Evolutionary conservation across 352 stramenopile genomes (phyloP), one percentile per base, ranked within the genome.

Genomic region (Globisporangium emineosum): DNA sequence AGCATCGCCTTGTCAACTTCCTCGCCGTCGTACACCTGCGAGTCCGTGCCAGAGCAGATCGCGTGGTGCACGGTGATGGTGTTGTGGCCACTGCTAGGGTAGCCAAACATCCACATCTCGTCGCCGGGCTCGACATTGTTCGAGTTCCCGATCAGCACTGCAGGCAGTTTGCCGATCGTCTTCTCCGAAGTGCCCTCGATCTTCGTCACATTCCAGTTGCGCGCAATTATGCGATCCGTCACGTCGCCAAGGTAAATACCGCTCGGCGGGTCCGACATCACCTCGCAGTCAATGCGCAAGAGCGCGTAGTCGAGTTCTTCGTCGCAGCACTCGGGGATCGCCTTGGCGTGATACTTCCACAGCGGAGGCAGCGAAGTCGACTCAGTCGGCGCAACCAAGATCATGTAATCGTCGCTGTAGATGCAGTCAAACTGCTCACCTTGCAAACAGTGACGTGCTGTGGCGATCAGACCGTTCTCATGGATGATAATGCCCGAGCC

Each of bases 101-200:
- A 95, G 10, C 87, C 87, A 75, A 95, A 95, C 87, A 95, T 95
- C 87, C 87, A 95, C 85, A 95, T 93, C 60, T 95, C 87, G 63
- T 95, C 87, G 27, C 87, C 87, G 15, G 87, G 87, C 61, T 95
- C 87, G 21, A 95, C 79, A 35, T 93, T 95, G 69, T 95, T 95
- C 42, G 87, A 95, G 60, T 95, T 95, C 32, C 87, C 87, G 58
- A 95, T 92, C 5, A 75, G 75, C 27, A 95, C 84, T 8, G 87
- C 84, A 0, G 87, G 84, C 3, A 95, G 61, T 62, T 93, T 95
- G 32, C 70, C 71, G 15, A 94, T 89, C 21, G 79, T 93, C 23
- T 75, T 77, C 23, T 68, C 72, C 32, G 81, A 90, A 3, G 84
- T 93, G 40, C 85, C 85, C 60, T 90, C 79, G 2, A 93, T 78